Percentiles rank a stretch among this genome's conserved stretches.
These are phyloP conservation scores for Agaricus sinodeliciosus DNA, from an alignment of 768 basidiomycete genomes.

Conservation along the genomic window DNA sequence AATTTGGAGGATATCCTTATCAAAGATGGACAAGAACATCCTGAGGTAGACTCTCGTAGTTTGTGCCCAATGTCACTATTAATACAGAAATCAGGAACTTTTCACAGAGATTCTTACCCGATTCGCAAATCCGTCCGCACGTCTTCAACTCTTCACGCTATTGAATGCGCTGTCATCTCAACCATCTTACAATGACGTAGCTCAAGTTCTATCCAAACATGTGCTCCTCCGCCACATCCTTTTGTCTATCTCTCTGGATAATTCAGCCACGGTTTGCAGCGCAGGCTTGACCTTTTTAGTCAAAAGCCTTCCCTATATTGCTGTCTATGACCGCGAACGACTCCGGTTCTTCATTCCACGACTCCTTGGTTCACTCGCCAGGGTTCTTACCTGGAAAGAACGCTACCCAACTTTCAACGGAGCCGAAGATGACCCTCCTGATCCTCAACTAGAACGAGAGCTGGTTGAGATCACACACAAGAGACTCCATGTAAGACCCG, in stretches of 20 bases:
- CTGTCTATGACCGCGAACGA: conserved; percentile 49
- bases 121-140: conserved; percentile 52
- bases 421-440: conserved; percentile 24
- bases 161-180: conserved; percentile 57
- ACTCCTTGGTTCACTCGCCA: conserved; percentile 60
- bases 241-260: conserved; percentile 64
- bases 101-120: conserved; percentile 60
- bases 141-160: conserved; percentile 65
- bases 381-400: conserved; percentile 72
- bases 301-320: conserved; percentile 71
- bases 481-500: conserved; percentile 39
- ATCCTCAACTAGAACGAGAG: conserved; percentile 33
- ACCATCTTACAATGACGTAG: conserved; percentile 41
- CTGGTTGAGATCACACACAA: conserved; percentile 30
- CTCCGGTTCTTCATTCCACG: conserved; percentile 58
- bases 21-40: conserved; percentile 53
- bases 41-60: conserved; percentile 42
- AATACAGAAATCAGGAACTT: conserved; percentile 44
- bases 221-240: conserved; percentile 61
- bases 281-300: conserved; percentile 57
- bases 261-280: conserved; percentile 64
- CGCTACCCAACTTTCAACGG: conserved; percentile 25
- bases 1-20: conserved; percentile 76
- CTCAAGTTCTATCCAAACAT: conserved; percentile 48
- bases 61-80: neutral